Base-by-base conservation (phyloP, 306 rosid genomes). In the Benincasa hispida region DNA sequence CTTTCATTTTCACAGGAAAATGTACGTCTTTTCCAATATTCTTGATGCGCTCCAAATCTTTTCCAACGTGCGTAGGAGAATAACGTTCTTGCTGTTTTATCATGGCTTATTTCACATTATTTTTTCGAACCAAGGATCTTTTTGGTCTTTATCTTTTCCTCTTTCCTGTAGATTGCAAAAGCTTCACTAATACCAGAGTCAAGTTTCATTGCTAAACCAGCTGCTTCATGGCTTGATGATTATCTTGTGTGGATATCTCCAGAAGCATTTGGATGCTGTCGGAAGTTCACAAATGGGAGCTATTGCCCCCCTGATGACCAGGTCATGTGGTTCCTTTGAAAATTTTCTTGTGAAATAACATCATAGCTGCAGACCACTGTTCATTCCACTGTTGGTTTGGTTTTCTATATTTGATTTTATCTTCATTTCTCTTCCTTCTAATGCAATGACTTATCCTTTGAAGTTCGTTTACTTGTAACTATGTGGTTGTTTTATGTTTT, bases 181-280 rank as follows among this genome's bases (percentile, higher is more conserved):
- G 99, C 86, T 17, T 90, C 99, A 50, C 86, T 88, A 82, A 85
- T 55, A 77, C 96, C 99, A 54, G 95, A 87, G 34, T 81, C 93
- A 62, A 94, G 95, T 87, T 94, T 90, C 88, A 88, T 94, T 66
- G 93, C 99, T 70, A 94, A 92, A 87, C 96, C 99, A 51, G 99
- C 99, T 81, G 99, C 99, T 76, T 94, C 99, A 13, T 94, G 99
- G 99, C 99, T 94, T 66, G 99, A 94, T 89, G 99, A 94, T 86
- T 94, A 87, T 85, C 97, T 94, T 75, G 96, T 94, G 80, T 94
- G 99, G 99, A 82, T 92, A 76, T 94, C 99, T 81, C 99, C 99
- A 63, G 97, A 94, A 85, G 99, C 99, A 82, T 94, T 94, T 90
- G 99, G 99, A 74, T 94, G 99, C 90, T 94, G 99, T 86, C 88